Evolutionary conservation across 2,329 filamentous ascomycete genomes (phyloP), one percentile per base, ranked within the genome.

Genomic region (Sphaerulina vaccinii): DNA sequence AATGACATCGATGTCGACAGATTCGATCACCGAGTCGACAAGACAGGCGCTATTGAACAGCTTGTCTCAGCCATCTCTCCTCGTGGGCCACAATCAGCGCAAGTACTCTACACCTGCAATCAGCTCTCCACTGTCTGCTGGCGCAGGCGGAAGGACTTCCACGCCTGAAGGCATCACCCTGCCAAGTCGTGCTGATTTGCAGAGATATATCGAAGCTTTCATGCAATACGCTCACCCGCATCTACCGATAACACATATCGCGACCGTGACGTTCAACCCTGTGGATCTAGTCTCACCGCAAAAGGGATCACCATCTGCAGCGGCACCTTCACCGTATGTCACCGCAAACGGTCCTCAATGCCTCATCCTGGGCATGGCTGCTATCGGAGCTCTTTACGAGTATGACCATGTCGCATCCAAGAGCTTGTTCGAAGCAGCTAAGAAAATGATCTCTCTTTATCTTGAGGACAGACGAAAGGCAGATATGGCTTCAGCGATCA

Each of bases 361-460:
- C 68, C 77, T 95, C 51, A 85, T 93, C 54, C 78, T 95, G 24
- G 90, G 88, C 3, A 93, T 95, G 85, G 88, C 89, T 40, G 88
- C 90, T n/a, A 85, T 87, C 60, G 88, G 88, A 18, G 87, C 88
- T 29, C 76, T 96, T 33, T 96, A 96, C 71, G 92, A 96, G 72
- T 83, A 86, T 66, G 91, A 97, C 54, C 83, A 85, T 52, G 78
- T 79, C 22, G 81, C 86, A 49, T 95, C 91, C 19, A 87, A 86
- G 68, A 87, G 95, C 40, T 73, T 99, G 6, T 96, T 96, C 65
- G 89, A 95, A 61, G 86, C 90, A 67, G 88, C 91, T 42, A 96
- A 96, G 76, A 95, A 90, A 73, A 90, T 96, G 86, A 95, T 97
- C 52, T 86, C 92, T 58, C 78, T 91, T 55, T 96, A 96, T 67